phyloP scores from a whole-genome alignment of 2,329 filamentous ascomycete genomes.

The Rutstroemia sp. region DNA sequence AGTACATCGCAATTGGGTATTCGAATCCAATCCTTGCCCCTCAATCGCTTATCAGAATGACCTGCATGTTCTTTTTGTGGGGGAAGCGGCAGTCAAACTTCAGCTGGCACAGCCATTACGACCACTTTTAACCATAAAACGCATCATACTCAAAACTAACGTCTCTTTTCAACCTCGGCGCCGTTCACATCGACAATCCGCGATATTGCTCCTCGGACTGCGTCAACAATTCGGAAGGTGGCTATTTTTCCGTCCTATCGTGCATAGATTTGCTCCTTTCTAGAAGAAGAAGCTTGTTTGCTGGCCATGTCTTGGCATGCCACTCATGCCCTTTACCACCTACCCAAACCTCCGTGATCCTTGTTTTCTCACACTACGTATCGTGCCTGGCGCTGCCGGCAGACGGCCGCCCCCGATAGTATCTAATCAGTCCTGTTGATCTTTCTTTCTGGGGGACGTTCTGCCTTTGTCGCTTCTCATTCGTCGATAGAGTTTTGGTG shows the following conservation, averaged over 20 bases:
- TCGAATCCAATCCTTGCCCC: neutral
- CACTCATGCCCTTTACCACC: constrained; percentile 1
- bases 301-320: constrained; percentile 6
- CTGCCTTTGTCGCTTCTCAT: neutral
- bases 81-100: neutral
- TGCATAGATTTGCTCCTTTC: neutral
- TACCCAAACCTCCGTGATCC: neutral
- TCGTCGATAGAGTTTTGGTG: neutral
- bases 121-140: too few species aligned
- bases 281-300: constrained; percentile 1
- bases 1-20: neutral
- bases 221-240: constrained; percentile 4
- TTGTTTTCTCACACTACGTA: neutral
- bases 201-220: neutral
- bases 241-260: neutral
- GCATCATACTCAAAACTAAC: too few species aligned
- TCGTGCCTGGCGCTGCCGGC: neutral
- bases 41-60: neutral
- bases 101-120: too few species aligned
- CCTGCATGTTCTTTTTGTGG: neutral
- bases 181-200: neutral
- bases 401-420: neutral
- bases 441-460: neutral
- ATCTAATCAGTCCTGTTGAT: neutral
- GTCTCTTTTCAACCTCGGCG: too few species aligned